A percentile compares a stretch with the other conserved stretches of the same genome.
phyloP scores from a whole-genome alignment of 2,329 filamentous ascomycete genomes.

The Shiraia sp. region DNA sequence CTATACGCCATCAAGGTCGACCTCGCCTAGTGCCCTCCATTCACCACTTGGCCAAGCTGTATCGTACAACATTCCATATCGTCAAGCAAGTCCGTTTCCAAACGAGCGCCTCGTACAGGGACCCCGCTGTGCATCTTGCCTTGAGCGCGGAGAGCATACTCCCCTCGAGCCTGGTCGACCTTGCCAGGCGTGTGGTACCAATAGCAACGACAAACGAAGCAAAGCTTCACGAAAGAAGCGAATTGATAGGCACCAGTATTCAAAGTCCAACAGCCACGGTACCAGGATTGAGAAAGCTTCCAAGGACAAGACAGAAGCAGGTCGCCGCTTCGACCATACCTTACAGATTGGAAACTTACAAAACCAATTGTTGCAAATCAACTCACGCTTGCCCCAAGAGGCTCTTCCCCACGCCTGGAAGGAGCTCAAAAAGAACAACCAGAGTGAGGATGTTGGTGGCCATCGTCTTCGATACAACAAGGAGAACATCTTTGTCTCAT shows the following conservation, averaged over 20 bases:
- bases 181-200: not conserved
- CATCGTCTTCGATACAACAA: slow-evolving; percentile 18
- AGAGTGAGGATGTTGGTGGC: slow-evolving; percentile 15
- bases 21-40: not conserved
- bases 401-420: slow-evolving; percentile 8
- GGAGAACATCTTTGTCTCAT: slow-evolving; percentile 11
- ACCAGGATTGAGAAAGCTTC: not conserved
- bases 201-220: not conserved
- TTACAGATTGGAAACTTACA: slow-evolving; percentile 1
- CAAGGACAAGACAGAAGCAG: slow-evolving; percentile 10
- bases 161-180: not conserved
- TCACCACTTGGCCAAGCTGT: not conserved
- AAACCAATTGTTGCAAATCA: slow-evolving; percentile 5
- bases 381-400: slow-evolving; percentile 11
- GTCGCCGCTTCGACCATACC: slow-evolving; percentile 9
- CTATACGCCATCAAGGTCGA: slow-evolving; percentile 1
- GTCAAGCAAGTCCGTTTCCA: not conserved
- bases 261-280: not conserved
- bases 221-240: slow-evolving; percentile 8
- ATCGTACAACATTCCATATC: not conserved
- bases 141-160: slow-evolving; percentile 1
- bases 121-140: slow-evolving; percentile 1
- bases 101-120: not conserved
- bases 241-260: slow-evolving; percentile 6
- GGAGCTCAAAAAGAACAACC: slow-evolving; percentile 23